These are phyloP conservation scores for Talinum fruticosum DNA, from an alignment of 148 eudicot genomes.

Conservation along the genomic window DNA sequence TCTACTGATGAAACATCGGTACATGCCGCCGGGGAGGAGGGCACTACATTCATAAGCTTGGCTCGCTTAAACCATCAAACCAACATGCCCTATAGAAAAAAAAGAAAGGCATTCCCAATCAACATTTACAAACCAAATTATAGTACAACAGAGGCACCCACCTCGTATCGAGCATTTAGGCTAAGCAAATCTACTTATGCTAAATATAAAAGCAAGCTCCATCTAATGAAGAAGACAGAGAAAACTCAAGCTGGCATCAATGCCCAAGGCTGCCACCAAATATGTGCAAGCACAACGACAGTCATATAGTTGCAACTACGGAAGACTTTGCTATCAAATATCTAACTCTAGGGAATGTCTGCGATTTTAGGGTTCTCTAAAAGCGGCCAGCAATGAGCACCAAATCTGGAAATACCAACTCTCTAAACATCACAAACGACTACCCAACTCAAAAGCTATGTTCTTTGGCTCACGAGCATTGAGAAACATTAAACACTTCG, in stretches of 20 bases:
- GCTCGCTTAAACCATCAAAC: not conserved
- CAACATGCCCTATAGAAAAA: not conserved
- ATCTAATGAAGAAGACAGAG: not conserved
- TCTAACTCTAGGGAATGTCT: too few species aligned
- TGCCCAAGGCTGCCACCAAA: slow-evolving; percentile 51
- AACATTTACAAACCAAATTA: slow-evolving; percentile 10
- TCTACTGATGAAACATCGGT: not conserved
- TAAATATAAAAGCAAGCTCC: not conserved
- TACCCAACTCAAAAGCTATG: too few species aligned
- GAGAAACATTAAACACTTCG: too few species aligned
- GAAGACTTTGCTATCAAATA: slow-evolving; percentile 54
- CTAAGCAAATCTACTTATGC: not conserved
- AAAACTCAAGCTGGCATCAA: slow-evolving; percentile 48
- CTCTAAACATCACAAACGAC: too few species aligned
- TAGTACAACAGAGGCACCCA: not conserved
- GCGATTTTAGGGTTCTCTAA: too few species aligned
- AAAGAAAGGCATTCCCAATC: not conserved
- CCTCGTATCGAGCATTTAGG: not conserved
- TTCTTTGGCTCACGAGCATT: too few species aligned
- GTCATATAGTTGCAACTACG: slow-evolving; percentile 52
- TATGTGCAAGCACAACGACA: slow-evolving; percentile 71
- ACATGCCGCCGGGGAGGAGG: not conserved
- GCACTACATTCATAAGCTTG: not conserved
- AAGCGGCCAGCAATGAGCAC: too few species aligned
- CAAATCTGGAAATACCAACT: too few species aligned